Evolutionary conservation across 2,329 filamentous ascomycete genomes (phyloP).

Genomic region (Penicillium sp.): DNA sequence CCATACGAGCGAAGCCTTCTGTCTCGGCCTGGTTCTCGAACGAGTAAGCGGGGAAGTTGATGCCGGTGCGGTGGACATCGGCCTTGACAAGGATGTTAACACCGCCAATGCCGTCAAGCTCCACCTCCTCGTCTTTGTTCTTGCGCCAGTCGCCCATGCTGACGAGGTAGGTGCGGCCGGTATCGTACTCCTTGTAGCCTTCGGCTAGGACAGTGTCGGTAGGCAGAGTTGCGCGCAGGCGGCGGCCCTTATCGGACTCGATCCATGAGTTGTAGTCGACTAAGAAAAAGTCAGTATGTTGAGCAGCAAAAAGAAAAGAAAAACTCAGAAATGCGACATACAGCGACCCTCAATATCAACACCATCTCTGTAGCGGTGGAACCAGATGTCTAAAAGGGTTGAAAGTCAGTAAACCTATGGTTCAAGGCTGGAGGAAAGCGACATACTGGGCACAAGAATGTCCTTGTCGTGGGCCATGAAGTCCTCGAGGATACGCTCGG

Average conservation of each 20-base stretch:
- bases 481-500: slow-evolving; percentile 84
- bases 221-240: slow-evolving; percentile 69
- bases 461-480: slow-evolving; percentile 93
- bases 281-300: slow-evolving; percentile 41
- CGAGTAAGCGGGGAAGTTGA: slow-evolving; percentile 95
- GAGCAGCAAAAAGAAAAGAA: neutral
- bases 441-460: slow-evolving; percentile 89
- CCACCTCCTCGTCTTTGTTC: slow-evolving; percentile 88
- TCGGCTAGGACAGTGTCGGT: slow-evolving; percentile 86
- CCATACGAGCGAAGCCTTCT: slow-evolving; percentile 98
- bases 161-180: slow-evolving; percentile 86
- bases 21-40: slow-evolving; percentile 99
- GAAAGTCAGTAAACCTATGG: slow-evolving; percentile 14
- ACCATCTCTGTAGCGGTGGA: slow-evolving; percentile 80
- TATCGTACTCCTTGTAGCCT: slow-evolving; percentile 93
- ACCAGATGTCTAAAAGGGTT: slow-evolving; percentile 77
- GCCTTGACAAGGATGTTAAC: slow-evolving; percentile 98
- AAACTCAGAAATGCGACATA: slow-evolving; percentile 49
- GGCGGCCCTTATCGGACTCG: slow-evolving; percentile 82
- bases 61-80: slow-evolving; percentile 92
- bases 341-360: slow-evolving; percentile 92
- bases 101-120: slow-evolving; percentile 92
- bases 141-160: slow-evolving; percentile 88
- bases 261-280: slow-evolving; percentile 99
- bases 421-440: neutral